A percentile compares a stretch with the other conserved stretches of the same genome.
Evolutionary conservation across 352 stramenopile genomes (phyloP).

Genomic region (Phytophthora niederhauseri): DNA sequence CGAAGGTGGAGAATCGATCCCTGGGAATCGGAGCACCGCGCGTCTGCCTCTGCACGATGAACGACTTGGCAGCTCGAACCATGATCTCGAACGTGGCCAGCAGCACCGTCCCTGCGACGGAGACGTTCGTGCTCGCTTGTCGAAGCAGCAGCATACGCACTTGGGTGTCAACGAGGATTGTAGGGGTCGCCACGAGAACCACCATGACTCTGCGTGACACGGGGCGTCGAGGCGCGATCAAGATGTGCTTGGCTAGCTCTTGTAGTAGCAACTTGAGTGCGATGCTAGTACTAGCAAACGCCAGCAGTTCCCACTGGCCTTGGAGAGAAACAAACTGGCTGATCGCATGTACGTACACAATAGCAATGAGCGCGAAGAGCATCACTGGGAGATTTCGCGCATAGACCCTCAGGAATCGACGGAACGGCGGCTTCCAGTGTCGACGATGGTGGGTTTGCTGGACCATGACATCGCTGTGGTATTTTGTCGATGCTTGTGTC

Average conservation of each 20-base stretch:
- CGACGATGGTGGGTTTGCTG: not conserved
- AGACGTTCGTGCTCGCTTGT: constrained; percentile 16
- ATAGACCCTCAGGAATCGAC: constrained; percentile 16
- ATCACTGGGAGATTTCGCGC: constrained; percentile 17
- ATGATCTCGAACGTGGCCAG: constrained; percentile 30
- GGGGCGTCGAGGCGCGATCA: constrained; percentile 2
- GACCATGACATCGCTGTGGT: not conserved
- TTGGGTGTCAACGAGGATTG: constrained; percentile 45
- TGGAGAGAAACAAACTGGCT: not conserved
- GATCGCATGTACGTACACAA: constrained; percentile 6
- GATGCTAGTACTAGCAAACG: constrained; percentile 9
- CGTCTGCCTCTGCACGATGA: constrained; percentile 17
- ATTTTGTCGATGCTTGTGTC: not conserved
- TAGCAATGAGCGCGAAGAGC: constrained; percentile 9
- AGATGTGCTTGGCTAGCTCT: constrained; percentile 18
- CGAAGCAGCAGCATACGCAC: constrained; percentile 39
- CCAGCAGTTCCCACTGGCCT: not conserved
- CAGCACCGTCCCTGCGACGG: constrained; percentile 22
- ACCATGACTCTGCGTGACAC: constrained; percentile 19
- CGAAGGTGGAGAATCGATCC: constrained; percentile 1
- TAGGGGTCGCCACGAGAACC: constrained; percentile 30
- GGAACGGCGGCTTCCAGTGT: constrained; percentile 2
- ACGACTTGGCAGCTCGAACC: constrained; percentile 25
- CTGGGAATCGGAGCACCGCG: not conserved
- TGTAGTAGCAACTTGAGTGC: constrained; percentile 20